Base-by-base conservation (phyloP, 768 basidiomycete species). In the Xerocomellus amylosporus region DNA sequence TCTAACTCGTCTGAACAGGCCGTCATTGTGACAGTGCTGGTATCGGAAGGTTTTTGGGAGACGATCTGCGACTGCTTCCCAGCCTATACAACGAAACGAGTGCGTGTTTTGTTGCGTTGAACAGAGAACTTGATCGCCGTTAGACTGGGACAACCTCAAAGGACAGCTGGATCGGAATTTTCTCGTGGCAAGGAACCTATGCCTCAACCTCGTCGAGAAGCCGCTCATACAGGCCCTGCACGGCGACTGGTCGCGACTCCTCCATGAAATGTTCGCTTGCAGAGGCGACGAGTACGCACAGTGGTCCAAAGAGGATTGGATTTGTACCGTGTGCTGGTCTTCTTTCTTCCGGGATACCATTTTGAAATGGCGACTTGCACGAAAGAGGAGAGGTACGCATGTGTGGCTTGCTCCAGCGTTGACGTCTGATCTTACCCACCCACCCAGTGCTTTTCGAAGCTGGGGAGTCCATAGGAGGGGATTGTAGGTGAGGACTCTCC, bases 271-370 rank as follows among this genome's bases (percentile, higher is more conserved):
- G 46, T 49, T 55, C 5, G 30, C 31, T n/a, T 56, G 34, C 46
- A 46, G 24, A 42, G 3, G 8, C 9, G 44, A 34, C 13, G 28
- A 22, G 8, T 58, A 49, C n/a, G 26, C 30, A 5, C 1, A 24
- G 14, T 56, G 54, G 56, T 46, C 56, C 6, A 50, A 33, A 13
- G 19, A 46, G 7, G 48, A 56, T 14, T 56, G 48, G 54, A n/a
- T 7, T 8, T 58, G 53, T 14, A 1, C 2, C 1, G 1, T 1
- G 0, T 58, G 56, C 15, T 50, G 48, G 54, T 15, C 1, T 5
- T 0, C 4, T 8, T 45, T 55, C 20, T 8, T 58, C 15, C 0
- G 3, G 4, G 45, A 58, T 24, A 56, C 54, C 39, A 8, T 46
- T 2, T 56, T 33, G 48, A 48, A 33, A 26, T 58, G 44, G 44